Conservation (phyloP, 768 basidiomycete genomes). For the Tulasnella sp. region DNA sequence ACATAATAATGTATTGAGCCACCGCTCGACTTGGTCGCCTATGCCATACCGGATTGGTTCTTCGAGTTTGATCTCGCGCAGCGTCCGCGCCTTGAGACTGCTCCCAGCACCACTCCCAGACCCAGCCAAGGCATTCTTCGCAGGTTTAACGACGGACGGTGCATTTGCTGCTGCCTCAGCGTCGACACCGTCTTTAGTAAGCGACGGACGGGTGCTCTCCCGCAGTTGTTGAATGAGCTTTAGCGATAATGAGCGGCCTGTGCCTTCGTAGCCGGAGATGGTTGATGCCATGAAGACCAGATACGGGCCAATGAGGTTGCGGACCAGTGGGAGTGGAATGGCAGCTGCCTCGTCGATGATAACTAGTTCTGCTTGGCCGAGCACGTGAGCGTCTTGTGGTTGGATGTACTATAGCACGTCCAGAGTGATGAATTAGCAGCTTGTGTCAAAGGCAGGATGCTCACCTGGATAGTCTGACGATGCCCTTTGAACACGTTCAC, state of each 20-base stretch:
- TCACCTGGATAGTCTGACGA: slow-evolving; percentile 93
- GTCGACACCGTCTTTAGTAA: slow-evolving; percentile 46
- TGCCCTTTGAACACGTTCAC: slow-evolving; percentile 90
- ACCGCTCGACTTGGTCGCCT: slow-evolving; percentile 84
- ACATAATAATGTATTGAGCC: slow-evolving; percentile 85
- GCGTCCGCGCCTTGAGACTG: slow-evolving; percentile 50
- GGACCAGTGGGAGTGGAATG: slow-evolving; percentile 90
- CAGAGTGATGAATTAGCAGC: neutral
- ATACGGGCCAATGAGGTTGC: slow-evolving; percentile 85
- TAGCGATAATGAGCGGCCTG: slow-evolving; percentile 93
- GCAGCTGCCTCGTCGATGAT: slow-evolving; percentile 98
- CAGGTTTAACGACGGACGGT: slow-evolving; percentile 30
- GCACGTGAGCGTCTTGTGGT: slow-evolving; percentile 94
- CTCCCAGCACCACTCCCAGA: slow-evolving; percentile 30
- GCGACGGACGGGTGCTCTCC: slow-evolving; percentile 73
- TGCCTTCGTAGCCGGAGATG: slow-evolving; percentile 98
- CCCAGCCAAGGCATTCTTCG: slow-evolving; percentile 34
- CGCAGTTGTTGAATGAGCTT: slow-evolving; percentile 96
- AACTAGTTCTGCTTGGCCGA: slow-evolving; percentile 94
- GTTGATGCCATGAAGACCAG: slow-evolving; percentile 99
- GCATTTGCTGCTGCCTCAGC: slow-evolving; percentile 32
- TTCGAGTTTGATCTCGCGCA: slow-evolving; percentile 90
- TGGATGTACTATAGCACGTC: slow-evolving; percentile 71
- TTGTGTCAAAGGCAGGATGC: too few relatives aligned
- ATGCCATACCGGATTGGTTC: slow-evolving; percentile 87